A percentile compares a stretch with the other conserved stretches of the same genome.
Conservation (phyloP, 768 basidiomycete genomes). For the Pulveroboletus frians region DNA sequence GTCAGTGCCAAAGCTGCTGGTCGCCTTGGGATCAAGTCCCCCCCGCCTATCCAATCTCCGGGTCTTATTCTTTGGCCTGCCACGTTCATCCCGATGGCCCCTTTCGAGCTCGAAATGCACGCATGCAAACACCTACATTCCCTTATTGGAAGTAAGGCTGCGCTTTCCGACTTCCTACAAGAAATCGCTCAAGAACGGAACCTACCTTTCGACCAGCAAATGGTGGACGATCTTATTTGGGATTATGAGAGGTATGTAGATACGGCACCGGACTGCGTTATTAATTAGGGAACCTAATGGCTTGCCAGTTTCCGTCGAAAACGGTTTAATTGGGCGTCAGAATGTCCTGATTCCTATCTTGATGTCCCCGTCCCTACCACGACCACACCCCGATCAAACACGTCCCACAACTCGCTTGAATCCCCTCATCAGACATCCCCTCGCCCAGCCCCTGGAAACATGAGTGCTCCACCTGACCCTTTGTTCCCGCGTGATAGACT, state of each 20-base stretch:
- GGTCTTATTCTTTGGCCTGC: slow-evolving; percentile 58
- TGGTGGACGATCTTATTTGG: slow-evolving; percentile 30
- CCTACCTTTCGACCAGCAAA: slow-evolving; percentile 15
- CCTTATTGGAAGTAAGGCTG: slow-evolving; percentile 56
- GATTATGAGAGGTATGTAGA: slow-evolving; percentile 33
- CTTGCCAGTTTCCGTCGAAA: slow-evolving; percentile 54
- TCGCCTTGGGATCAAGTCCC: slow-evolving; percentile 33
- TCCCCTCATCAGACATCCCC: slow-evolving; percentile 5
- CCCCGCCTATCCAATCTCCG: slow-evolving; percentile 45
- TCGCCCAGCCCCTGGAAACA: slow-evolving; percentile 10
- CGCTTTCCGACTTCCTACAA: slow-evolving; percentile 46
- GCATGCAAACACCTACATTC: slow-evolving; percentile 65
- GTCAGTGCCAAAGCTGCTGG: slow-evolving; percentile 35
- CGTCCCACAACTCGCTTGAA: slow-evolving; percentile 19
- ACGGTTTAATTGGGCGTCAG: slow-evolving; percentile 65
- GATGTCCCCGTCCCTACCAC: slow-evolving; percentile 19
- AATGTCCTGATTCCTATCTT: slow-evolving; percentile 32
- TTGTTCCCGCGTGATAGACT: slow-evolving; percentile 36
- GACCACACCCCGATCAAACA: slow-evolving; percentile 21
- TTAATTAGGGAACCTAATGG: slow-evolving; percentile 2
- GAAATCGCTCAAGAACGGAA: slow-evolving; percentile 28
- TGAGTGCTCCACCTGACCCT: slow-evolving; percentile 16
- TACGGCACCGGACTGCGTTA: neutral
- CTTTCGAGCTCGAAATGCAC: slow-evolving; percentile 68
- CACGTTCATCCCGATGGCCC: slow-evolving; percentile 53